A percentile compares a stretch with the other conserved stretches of the same genome.
Evolutionary conservation across 1,139 yeast genomes (phyloP).

Genomic region (Meyerozyma athensensis): DNA sequence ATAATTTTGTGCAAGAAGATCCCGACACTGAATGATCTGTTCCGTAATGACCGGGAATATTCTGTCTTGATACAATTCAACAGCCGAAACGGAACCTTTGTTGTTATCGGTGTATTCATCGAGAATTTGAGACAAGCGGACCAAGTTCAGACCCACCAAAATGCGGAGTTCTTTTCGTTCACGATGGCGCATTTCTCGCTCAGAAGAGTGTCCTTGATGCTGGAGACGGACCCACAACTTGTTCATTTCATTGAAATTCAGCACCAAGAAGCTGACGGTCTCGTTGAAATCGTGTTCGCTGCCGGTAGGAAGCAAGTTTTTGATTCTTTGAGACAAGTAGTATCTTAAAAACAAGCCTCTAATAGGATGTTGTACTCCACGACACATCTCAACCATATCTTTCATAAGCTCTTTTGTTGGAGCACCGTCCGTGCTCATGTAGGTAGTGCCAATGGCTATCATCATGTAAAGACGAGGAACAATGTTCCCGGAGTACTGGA

Average conservation of each 20-base stretch:
- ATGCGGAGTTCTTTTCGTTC: conserved; percentile 90
- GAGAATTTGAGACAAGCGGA: conserved; percentile 80
- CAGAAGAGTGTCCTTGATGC: conserved; percentile 91
- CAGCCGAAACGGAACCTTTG: conserved; percentile 36
- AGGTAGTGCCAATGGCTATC: conserved; percentile 93
- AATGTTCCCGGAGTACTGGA: conserved; percentile 92
- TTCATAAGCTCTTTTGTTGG: conserved; percentile 85
- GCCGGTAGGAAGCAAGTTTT: conserved; percentile 56
- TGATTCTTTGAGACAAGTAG: conserved; percentile 80
- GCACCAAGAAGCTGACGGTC: conserved; percentile 67
- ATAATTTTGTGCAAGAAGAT: conserved; percentile 87
- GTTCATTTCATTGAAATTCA: conserved; percentile 95
- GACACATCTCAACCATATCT: conserved; percentile 97
- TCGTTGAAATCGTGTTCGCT: conserved; percentile 50
- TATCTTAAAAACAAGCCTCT: conserved; percentile 86
- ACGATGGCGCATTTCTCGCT: conserved; percentile 63
- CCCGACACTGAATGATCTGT: conserved; percentile 90
- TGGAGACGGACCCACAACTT: conserved; percentile 95
- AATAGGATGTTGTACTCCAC: conserved; percentile 96
- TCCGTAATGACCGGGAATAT: conserved; percentile 81
- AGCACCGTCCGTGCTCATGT: conserved; percentile 71
- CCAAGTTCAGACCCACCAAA: conserved; percentile 88
- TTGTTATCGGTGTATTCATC: conserved; percentile 40
- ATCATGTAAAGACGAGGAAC: conserved; percentile 88
- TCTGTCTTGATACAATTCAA: conserved; percentile 50